Percentiles rank a stretch among this genome's conserved stretches.
Conservation (phyloP, 140 eudicot genomes). For the Senecio squalidus region DNA sequence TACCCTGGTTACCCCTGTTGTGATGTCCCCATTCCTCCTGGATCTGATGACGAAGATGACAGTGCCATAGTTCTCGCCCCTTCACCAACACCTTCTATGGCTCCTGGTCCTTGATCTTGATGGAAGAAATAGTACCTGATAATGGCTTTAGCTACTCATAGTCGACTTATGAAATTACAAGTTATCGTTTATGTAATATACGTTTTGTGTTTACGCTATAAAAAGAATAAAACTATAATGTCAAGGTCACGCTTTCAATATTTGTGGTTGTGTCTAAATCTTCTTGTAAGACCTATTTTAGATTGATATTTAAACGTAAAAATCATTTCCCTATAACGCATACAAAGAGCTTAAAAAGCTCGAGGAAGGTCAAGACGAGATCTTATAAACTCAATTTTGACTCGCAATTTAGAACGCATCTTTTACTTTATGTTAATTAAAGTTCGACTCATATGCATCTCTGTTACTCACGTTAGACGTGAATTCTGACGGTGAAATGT, state of each 20-base stretch:
- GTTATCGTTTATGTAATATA: slow-evolving; percentile 3
- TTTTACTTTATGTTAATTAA: too few relatives aligned
- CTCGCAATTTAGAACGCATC: too few relatives aligned
- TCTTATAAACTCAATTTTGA: too few relatives aligned
- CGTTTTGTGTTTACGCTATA: neutral
- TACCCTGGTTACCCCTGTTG: slow-evolving; percentile 36
- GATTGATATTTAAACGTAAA: neutral
- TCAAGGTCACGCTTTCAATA: neutral
- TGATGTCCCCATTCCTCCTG: slow-evolving; percentile 25
- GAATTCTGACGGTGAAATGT: too few relatives aligned
- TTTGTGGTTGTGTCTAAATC: neutral
- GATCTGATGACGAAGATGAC: slow-evolving; percentile 1
- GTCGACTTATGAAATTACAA: neutral
- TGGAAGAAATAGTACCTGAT: slow-evolving; percentile 4
- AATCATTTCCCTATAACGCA: too few relatives aligned
- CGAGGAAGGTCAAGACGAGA: too few relatives aligned
- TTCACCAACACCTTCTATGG: slow-evolving; percentile 11
- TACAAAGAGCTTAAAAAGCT: too few relatives aligned
- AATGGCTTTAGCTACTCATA: neutral
- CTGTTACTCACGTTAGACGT: too few relatives aligned
- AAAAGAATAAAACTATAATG: neutral
- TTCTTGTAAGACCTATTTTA: neutral
- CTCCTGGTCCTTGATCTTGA: slow-evolving; percentile 24
- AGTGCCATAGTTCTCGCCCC: neutral
- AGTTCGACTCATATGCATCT: too few relatives aligned